Base-by-base conservation (phyloP, 83 land plant genomes). In the Larix sibirica region DNA sequence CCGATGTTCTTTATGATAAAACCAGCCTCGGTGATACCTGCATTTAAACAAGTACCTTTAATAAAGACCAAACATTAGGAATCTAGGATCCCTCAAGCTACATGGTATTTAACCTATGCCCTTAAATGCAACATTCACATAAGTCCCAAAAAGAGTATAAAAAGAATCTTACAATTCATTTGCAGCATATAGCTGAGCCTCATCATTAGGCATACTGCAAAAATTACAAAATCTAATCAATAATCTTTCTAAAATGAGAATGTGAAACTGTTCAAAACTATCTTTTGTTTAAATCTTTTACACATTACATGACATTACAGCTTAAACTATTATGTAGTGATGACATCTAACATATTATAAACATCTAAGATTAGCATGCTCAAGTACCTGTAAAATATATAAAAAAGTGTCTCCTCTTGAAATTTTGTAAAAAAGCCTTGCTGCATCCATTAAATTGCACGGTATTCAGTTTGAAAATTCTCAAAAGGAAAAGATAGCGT, bases 201-300 rank as follows among this genome's bases (percentile, higher is more conserved):
- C 98, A 74, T 96, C 98, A 73, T 91, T 96, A 0, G 98, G 97
- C 98, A 96, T 96, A 85, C 98, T 96, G 94, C 85, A 88, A 5
- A 66, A 20, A 71, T 64, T 44, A 63, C 50, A 81, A 81, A 33
- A 64, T 31, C 81, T 26, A 16, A 80, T 80, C 21, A 80, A 14
- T 56, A 23, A 36, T 21, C 28, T 7, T 8, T 8, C 17, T 18
- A 24, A 28, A 14, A 40, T 42, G 66, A 82, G 8, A 21, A 36
- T 33, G 21, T 23, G 67, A 59, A 77, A 65, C 20, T 21, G 13
- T 65, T 14, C 81, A 50, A 33, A 81, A 65, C 73, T 33, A 63
- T 28, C 14, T 33, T 21, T 7, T 61, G 23, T 23, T 5, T 38
- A 26, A 26, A 47, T 17, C 26, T 42, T 77, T 50, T 10, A 6